Conservation (phyloP, 495 filamentous ascomycete species). For the Parmelia sp. region DNA sequence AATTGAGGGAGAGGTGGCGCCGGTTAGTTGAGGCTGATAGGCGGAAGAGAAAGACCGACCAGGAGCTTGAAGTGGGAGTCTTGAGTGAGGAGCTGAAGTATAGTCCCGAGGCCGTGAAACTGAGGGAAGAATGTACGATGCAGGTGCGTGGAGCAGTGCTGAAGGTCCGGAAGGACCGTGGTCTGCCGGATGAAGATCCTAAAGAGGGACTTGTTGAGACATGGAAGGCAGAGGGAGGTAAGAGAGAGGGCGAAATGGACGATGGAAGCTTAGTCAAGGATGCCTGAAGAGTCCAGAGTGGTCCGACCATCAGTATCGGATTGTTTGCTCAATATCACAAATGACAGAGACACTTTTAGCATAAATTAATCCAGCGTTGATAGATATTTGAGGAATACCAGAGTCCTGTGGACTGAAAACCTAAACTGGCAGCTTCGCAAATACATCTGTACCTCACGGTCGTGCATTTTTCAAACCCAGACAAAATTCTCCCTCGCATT, state of each 20-base stretch:
- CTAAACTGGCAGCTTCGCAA: slow-evolving; percentile 33
- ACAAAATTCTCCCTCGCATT: slow-evolving; percentile 40
- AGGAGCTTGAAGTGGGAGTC: slow-evolving; percentile 46
- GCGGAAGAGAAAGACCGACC: slow-evolving; percentile 27
- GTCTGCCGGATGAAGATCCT: slow-evolving; percentile 73
- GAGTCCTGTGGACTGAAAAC: no score
- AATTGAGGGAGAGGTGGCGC: slow-evolving; percentile 63
- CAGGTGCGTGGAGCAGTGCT: slow-evolving; percentile 72
- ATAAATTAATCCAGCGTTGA: no score
- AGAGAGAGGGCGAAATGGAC: slow-evolving; percentile 53
- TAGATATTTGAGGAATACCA: no score
- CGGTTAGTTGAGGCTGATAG: slow-evolving; percentile 43
- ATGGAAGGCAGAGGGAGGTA: slow-evolving; percentile 49
- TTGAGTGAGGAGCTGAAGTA: slow-evolving; percentile 63
- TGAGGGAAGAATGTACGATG: slow-evolving; percentile 76
- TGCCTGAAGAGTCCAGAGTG: slow-evolving; percentile 29
- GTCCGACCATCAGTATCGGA: no score
- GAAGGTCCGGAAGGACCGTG: slow-evolving; percentile 62
- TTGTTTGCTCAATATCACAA: no score
- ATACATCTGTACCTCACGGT: slow-evolving; percentile 20
- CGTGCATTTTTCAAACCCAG: slow-evolving; percentile 36
- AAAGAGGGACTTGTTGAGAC: slow-evolving; percentile 59
- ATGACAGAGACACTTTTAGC: no score
- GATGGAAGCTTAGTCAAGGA: slow-evolving; percentile 62
- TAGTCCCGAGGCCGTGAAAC: slow-evolving; percentile 62